Base-by-base conservation (phyloP, 2,329 filamentous ascomycete genomes). In the Fusarium nodosum region DNA sequence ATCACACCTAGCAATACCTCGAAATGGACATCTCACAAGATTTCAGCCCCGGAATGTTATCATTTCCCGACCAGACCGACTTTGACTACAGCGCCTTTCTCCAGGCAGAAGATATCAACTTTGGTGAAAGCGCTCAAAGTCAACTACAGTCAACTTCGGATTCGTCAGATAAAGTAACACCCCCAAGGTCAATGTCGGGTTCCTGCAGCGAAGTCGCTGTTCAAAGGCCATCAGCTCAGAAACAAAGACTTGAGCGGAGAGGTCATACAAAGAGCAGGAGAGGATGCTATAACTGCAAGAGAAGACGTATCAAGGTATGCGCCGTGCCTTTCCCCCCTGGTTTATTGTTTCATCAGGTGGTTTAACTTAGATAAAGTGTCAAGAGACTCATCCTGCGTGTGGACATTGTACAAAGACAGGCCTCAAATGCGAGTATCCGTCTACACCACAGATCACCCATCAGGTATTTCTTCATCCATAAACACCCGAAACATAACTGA, bases 201-300 rank as follows among this genome's bases (percentile, higher is more conserved):
- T 60, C 52, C 12, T 60, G 63, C 41, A 63, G 58, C 24, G 68
- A 73, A 50, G 24, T 75, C 7, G 68, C 52, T 46, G 38, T 41
- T 10, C 71, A 56, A 18, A 26, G 7, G 10, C 26, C 52, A 6
- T 66, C 72, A 8, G 34, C 64, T 7, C 71, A 74, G 62, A 76
- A 72, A 52, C 72, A 81, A 68, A 79, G 82, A 45, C 67, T 85
- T 28, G 86, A 87, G 75, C 80, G 89, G 57, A 84, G 87, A 65
- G 88, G 89, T 1, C 89, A 91, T 67, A 90, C 87, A 13, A 91
- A 91, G 77, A 90, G 87, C 52, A 83, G 89, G 26, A 82, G 85
- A 18, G 89, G 89, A 11, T 91, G 89, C 77, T 91, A 85, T 76
- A 90, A 90, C 75, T 91, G 89, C 80, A 91, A 91, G 77, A 82